Conservation (phyloP, 1,139 yeast species). For the Protomyces pachydermus region DNA sequence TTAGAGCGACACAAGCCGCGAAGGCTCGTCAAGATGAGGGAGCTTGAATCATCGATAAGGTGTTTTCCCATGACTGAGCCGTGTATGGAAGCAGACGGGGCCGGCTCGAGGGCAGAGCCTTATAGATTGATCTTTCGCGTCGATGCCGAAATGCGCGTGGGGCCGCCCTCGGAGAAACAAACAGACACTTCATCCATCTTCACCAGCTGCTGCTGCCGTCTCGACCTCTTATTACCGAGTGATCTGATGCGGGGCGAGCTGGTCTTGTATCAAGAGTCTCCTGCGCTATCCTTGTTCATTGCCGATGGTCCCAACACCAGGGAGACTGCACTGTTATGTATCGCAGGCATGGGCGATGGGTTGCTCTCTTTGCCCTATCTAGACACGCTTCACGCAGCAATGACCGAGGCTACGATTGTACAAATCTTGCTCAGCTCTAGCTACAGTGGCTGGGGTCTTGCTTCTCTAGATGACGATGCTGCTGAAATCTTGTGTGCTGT, state of each 20-base stretch:
- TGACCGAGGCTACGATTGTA: background rate
- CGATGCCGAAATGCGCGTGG: no score
- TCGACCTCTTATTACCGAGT: no score
- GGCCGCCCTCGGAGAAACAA: no score
- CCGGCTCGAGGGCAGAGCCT: no score
- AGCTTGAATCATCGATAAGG: constrained; percentile 30
- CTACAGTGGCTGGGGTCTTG: background rate
- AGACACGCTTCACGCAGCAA: background rate
- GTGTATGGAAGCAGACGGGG: no score
- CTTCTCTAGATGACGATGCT: background rate
- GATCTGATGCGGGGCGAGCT: background rate
- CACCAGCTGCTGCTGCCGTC: no score
- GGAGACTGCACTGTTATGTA: background rate
- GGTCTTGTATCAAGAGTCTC: background rate
- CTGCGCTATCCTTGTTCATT: background rate
- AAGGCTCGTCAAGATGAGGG: constrained; percentile 32
- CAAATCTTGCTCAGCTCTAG: background rate
- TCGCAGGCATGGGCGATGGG: background rate
- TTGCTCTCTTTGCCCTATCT: background rate
- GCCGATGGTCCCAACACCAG: background rate
- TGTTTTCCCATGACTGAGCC: constrained; percentile 28
- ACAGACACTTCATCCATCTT: no score
- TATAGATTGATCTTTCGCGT: no score
- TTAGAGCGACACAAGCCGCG: constrained; percentile 31
- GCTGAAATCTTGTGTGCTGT: background rate